phyloP scores from a whole-genome alignment of 768 basidiomycete genomes.

The Holtermanniella nyarrowii region DNA sequence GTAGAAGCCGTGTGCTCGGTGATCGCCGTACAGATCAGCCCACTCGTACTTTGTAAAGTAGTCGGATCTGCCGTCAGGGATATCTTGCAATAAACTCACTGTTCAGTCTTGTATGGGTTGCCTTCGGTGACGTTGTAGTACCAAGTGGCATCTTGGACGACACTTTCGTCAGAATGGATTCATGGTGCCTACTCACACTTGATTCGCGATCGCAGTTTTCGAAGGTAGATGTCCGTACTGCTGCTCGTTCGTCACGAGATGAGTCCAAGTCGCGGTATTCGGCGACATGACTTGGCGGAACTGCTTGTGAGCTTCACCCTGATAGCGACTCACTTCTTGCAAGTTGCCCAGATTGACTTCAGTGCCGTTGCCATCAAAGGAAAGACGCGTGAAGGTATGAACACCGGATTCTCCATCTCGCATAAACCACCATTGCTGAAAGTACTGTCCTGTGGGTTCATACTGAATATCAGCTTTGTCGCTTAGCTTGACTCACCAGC shows the following conservation, averaged over 20 bases:
- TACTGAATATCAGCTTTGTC: neutral
- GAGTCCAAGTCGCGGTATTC: constrained; percentile 19
- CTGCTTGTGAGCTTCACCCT: neutral
- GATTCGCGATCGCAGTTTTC: constrained; percentile 6
- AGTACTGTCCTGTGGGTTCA: constrained; percentile 3
- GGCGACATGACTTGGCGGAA: constrained; percentile 4
- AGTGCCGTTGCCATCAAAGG: constrained; percentile 10
- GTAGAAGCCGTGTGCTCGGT: constrained; percentile 20
- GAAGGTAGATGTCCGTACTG: constrained; percentile 13
- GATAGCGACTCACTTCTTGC: constrained; percentile 10
- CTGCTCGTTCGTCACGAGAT: constrained; percentile 15
- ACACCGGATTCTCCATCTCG: constrained; percentile 18
- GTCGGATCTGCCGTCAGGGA: constrained; percentile 8
- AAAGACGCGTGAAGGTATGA: constrained; percentile 15
- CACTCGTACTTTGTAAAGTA: constrained; percentile 29
- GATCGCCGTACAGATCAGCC: constrained; percentile 13
- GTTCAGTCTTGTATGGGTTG: constrained; percentile 6
- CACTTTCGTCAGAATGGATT: neutral
- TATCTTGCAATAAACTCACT: neutral
- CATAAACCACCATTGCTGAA: constrained; percentile 24
- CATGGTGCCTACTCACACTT: neutral
- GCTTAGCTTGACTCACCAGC: constrained; percentile 1
- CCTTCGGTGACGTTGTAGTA: constrained; percentile 5
- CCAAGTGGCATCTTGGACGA: constrained; percentile 29
- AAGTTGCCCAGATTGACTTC: constrained; percentile 7